Evolutionary conservation across 805 yeast genomes (phyloP), one percentile per base, ranked within the genome.

Genomic region (Citeromyces nyonsensis): DNA sequence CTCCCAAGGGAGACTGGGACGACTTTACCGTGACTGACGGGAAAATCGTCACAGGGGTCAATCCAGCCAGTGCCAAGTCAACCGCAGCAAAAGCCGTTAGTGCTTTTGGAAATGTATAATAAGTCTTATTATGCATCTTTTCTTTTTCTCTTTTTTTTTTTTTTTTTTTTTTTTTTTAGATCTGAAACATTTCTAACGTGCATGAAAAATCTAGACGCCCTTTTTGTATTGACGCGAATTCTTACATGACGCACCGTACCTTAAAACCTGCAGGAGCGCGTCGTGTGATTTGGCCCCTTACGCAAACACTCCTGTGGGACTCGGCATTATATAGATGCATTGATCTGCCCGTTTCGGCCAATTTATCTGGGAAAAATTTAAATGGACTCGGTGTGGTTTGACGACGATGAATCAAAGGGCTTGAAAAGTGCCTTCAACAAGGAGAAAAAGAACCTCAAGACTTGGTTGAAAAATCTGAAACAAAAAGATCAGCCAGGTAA

Each of bases 31-130:
- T 69, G 28, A 51, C 54, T 18, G 82, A 75, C 44, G 77, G 75
- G 20, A 65, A 66, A 43, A 34, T 75, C 28, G 69, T 73, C 28
- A 66, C 79, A n/a, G 83, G 83, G 30, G 68, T 65, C 15, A 75
- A 75, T 52, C 82, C 82, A 10, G 36, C 35, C 5, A 22, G 33
- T n/a, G 40, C 40, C 11, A 10, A 26, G 9, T 11, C 11, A 10
- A 33, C 36, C 24, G 40, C 40, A 14, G 34, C 29, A 15, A 34
- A 33, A 30, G 34, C 35, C 25, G 12, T 32, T 9, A 22, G 33
- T 30, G 29, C 26, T 33, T 29, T 14, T 6, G 14, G 14, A 28
- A 28, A 6, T 13, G 8, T 11, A 13, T 25, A 25, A 11, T 11
- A 25, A 25, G 14, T 25, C 6, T 8, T 11, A 13, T 25, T 13